Base-by-base conservation (phyloP, 2,329 filamentous ascomycete genomes). In the Pseudogymnoascus sp. region DNA sequence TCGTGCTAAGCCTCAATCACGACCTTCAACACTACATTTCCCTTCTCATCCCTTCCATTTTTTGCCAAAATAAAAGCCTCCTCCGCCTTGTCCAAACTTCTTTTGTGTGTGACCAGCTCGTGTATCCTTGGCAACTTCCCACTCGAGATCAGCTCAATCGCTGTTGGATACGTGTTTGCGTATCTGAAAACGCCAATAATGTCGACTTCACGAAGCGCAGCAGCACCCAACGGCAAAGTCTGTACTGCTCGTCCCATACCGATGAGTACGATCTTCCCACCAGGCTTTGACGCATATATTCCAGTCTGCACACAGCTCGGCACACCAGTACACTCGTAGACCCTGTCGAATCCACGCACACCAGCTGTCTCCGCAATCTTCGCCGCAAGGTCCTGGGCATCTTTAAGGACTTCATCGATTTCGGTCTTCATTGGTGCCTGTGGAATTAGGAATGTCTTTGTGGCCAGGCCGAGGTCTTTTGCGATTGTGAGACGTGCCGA, bases 181-280 rank as follows among this genome's bases (percentile, higher is more conserved):
- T 92, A 92, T 58, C 89, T 82, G 76, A 92, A 91, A 30, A 91
- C 85, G 35, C 88, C 88, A n/a, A 91, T 75, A 33, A 92, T 87
- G 71, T 92, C 89, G 45, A 92, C 85, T 75, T 92, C 89, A 38
- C 88, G 82, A 28, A 91, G 77, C 39, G 89, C 87, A 2, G 88
- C 88, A 4, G 87, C 86, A 6, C 85, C 89, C 52, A 92, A 77
- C 1, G 88, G 88, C 1, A 92, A 79, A 0, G 87, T 91, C 72
- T 91, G 88, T 60, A 91, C 82, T 0, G 89, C 88, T 4, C 84
- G 89, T 38, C 89, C 89, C 89, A 92, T 92, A 61, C 89, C 89
- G 23, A 92, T 88, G 72, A 92, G 85, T 72, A 92, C 81, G 58
- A 91, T 79, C 68, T 86, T 87, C 16, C 89, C 89, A 25, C 89